Base-by-base conservation (phyloP, 179 eudicot genomes). In the Beta corolliflora region DNA sequence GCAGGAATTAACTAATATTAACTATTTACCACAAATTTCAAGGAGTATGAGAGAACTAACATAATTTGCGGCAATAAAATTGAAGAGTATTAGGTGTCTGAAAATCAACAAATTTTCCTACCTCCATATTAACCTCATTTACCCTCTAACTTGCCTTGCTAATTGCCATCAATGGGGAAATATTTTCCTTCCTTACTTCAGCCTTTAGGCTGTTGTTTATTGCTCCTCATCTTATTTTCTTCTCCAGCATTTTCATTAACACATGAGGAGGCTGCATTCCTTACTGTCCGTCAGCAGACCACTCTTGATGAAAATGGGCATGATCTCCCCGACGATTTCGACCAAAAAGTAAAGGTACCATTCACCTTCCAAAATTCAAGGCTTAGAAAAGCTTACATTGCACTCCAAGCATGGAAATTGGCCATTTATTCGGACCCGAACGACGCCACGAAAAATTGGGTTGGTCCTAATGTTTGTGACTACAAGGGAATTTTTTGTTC, bases 351-450 rank as follows among this genome's bases (percentile, higher is more conserved):
- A 3, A 72, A 85, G 41, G 77, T 83, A 5, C 45, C 78, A 1
- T 66, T 82, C 67, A 81, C 80, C 6, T 92, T 95, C 56, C 82
- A 85, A 6, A 96, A 91, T 52, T 46, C 87, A 0, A 84, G 98
- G 87, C 89, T 96, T 0, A 81, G 89, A 50, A 88, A 61, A 46
- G 97, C 98, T 13, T 92, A 89, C 73, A 79, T 78, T 25, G 98
- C 91, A 2, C 86, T 95, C 23, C 93, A 91, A 71, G 92, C 93
- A 16, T 88, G 90, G 92, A 95, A 92, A 55, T 73, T 79, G 15
- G 87, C 89, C 19, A 86, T 95, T 1, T 88, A 92, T 50, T 95
- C 99, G 0, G 99, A 95, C 66, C 99, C 99, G 0, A 25, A 53
- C 0, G 86, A 88, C 50, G 83, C 80, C 58, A 94, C 92, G 0